These are phyloP conservation scores for Ceratobasidium sp. DNA, from an alignment of 1,284 basidiomycete genomes.

Conservation along the genomic window DNA sequence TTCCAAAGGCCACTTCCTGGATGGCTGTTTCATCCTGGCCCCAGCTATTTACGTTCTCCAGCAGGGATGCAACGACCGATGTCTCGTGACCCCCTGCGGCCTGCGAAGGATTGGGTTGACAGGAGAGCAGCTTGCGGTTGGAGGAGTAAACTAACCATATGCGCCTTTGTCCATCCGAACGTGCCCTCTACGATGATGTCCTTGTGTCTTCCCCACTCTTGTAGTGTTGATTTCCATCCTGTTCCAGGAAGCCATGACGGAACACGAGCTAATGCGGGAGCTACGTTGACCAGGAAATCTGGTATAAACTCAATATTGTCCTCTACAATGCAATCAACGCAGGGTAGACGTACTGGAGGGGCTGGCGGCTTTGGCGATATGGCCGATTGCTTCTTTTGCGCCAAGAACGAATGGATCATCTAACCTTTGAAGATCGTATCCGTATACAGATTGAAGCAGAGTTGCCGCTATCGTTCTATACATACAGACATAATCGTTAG, in stretches of 20 bases:
- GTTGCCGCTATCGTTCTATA: conserved; percentile 6
- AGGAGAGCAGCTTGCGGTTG: background rate
- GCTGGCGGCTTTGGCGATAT: background rate
- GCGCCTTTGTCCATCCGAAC: conserved; percentile 30
- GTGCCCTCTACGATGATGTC: background rate
- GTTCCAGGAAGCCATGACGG: conserved; percentile 36
- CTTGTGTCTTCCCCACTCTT: conserved; percentile 28
- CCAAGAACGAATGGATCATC: conserved; percentile 9
- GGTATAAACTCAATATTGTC: background rate
- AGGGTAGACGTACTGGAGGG: conserved; percentile 20
- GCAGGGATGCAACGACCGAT: conserved; percentile 6
- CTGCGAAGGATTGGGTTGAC: too few relatives aligned
- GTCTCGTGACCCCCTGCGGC: background rate
- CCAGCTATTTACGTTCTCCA: conserved; percentile 8
- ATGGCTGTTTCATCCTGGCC: background rate
- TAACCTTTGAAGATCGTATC: conserved; percentile 13
- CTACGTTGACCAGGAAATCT: conserved; percentile 31
- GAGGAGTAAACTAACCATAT: background rate
- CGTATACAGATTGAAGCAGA: conserved; percentile 21
- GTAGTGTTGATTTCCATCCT: conserved; percentile 20
- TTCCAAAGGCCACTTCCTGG: conserved; percentile 4
- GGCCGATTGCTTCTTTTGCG: background rate
- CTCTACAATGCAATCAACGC: background rate
- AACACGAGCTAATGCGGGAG: conserved; percentile 19
- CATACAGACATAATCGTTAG: background rate